phyloP scores from a whole-genome alignment of 2,329 filamentous ascomycete genomes.

The Colletotrichum destructivum region DNA sequence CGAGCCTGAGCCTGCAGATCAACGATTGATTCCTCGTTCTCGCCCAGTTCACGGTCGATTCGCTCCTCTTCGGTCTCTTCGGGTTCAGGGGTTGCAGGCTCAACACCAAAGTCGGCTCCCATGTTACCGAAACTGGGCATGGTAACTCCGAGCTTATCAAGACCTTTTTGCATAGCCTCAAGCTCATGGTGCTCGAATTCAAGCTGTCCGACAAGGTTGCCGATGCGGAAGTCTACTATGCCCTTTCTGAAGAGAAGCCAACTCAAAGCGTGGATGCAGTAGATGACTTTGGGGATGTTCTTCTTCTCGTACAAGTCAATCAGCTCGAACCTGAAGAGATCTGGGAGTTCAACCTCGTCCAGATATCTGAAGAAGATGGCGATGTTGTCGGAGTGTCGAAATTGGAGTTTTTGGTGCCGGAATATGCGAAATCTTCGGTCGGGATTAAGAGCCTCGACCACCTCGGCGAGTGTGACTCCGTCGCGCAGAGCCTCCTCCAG shows the following conservation, averaged over 20 bases:
- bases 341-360: constrained; percentile 91
- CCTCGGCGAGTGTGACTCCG: constrained; percentile 93
- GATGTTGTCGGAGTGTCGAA: constrained; percentile 97
- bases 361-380: constrained; percentile 96
- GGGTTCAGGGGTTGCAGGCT: constrained; percentile 79
- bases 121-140: constrained; percentile 99
- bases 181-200: constrained; percentile 98
- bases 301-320: constrained; percentile 99
- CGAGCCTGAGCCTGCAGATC: constrained; percentile 91
- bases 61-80: constrained; percentile 93
- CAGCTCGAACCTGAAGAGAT: constrained; percentile 96
- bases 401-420: constrained; percentile 87
- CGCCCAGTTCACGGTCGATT: constrained; percentile 83
- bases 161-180: constrained; percentile 95
- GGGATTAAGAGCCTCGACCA: constrained; percentile 90
- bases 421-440: constrained; percentile 86
- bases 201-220: constrained; percentile 94
- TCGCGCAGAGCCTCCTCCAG: constrained; percentile 93
- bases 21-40: constrained; percentile 79
- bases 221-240: constrained; percentile 95
- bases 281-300: constrained; percentile 99
- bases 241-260: constrained; percentile 98
- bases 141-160: constrained; percentile 93
- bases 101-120: constrained; percentile 94
- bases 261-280: constrained; percentile 96